Base-by-base conservation (phyloP, 2,329 filamentous ascomycete genomes). In the Penicillium freii region DNA sequence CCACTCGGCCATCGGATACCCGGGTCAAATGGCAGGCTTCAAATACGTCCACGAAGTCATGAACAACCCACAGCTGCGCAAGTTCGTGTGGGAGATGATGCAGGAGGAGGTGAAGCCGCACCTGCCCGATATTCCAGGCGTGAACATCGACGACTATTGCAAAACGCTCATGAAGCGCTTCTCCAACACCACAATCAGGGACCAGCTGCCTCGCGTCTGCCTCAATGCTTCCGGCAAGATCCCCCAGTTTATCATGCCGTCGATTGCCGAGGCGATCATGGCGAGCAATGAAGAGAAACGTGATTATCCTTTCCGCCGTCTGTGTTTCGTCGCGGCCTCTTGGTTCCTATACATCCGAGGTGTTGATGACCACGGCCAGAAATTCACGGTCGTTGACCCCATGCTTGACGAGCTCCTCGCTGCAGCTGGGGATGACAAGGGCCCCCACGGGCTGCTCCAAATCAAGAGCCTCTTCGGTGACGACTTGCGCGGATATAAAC, bases 151-250 rank as follows among this genome's bases (percentile, higher is more conserved):
- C 62, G 62, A 79, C 62, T 83, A 83, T 71, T 81, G 79, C 74
- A 71, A 76, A 59, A 82, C 80, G 0, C 77, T 83, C 44, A 77
- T 83, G 59, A 79, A 81, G 69, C 81, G 81, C 38, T 83, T 83
- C 74, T 78, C 79, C 66, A 83, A 83, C 78, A 80, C 81, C 0
- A 82, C 80, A 53, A 82, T 83, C 65, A 81, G 78, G 79, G 81
- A 83, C 58, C 80, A 82, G 71, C 73, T 83, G 54, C 77, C 79
- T 39, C 81, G 81, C 38, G 72, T 83, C 58, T 79, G 78, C 58
- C 76, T 83, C 23, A 79, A 79, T 67, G 80, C 76, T 23, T 82
- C 80, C 6, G 81, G 81, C 73, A 83, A 83, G 77, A 77, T 83
- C 39, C 81, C 81, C 0, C 80, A 75, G 54, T 75, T 75, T 51